Base-by-base conservation (phyloP, 345 rosid species). In the Bretschneidera sinensis region DNA sequence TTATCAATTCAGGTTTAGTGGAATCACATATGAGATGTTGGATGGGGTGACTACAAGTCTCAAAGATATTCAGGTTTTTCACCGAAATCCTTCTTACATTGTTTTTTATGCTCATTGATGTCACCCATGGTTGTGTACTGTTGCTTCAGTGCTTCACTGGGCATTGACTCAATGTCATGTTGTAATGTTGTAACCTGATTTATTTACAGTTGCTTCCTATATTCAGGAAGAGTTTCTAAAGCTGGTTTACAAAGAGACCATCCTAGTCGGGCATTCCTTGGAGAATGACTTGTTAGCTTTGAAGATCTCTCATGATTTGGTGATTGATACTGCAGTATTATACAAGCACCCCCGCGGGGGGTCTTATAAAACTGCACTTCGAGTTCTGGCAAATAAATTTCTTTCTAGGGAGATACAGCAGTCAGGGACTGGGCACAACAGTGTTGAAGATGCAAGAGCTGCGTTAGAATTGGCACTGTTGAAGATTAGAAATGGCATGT, bases 201-300 rank as follows among this genome's bases (percentile, higher is more conserved):
- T 63, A 59, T 20, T 71, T 60, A 60, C 54, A 31, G 59, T 73
- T 67, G 60, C 47, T 79, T 73, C 62, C 62, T 68, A 49, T 80
- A 65, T 74, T 71, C 88, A 90, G 97, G 92, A 81, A 68, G 91
- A 82, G 65, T 84, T 88, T 69, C 67, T 86, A 33, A 82, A 79
- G 80, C 86, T 88, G 75, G 95, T 90, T 72, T 70, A 74, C 81
- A 76, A 77, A 68, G 96, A 90, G 80, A 88, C 99, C 4, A 60
- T 90, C 79, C 79, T 94, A 78, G 78, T 94, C 17, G 97, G 97
- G 61, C 99, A 94, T 67, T 94, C 99, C n/a, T 70, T 94, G 82
- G 99, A 88, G 71, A 94, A 87, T 78, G 97, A 94, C 70, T 79
- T 94, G 68, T 60, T 80, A 57, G 95, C 97, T 60, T 64, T 90